Base-by-base conservation (phyloP, 805 yeast species). In the Saturnispora ahearnii region DNA sequence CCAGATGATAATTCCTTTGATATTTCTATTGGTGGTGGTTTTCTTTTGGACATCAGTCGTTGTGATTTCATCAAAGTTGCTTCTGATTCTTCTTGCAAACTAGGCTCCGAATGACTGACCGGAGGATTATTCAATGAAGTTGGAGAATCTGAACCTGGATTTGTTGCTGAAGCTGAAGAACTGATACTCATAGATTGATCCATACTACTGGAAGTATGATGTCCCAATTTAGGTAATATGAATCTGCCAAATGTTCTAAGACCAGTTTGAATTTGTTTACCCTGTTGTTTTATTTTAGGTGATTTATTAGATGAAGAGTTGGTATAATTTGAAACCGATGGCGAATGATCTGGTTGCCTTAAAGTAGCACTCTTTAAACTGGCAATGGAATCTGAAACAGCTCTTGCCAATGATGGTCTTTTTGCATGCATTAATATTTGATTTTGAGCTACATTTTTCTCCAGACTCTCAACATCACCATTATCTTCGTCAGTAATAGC, bases 161-260 rank as follows among this genome's bases (percentile, higher is more conserved):
- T 36, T 21, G 40, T 18, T 18, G 24, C 7, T 8, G n/a, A 18
- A 36, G 10, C 9, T 5, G 21, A 36, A 2, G 40, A 36, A 18
- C 12, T 22, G 11, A 8, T 15, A 36, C 15, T 24, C 8, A 38
- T 38, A 6, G 42, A 22, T 38, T 38, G 28, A 24, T 38, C 42
- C 21, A 22, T 21, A 37, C 28, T 21, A 8, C 12, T 29, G 10
- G 34, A 32, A n/a, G 21, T 22, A 18, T 43, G 45, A 21, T 31
- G 45, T 18, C 36, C 36, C n/a, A 43, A 31, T 22, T 47, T 41
- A 3, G 43, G 44, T 31, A 43, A 32, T 28, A 48, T 44, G 18
- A 48, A 48, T 9, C 48, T 24, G 9, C 50, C 45, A 32, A 47
- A 32, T 12, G 50, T 31, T 40, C 41, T 46, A 5, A 46, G 26